These are phyloP conservation scores for Austroboletus festivus DNA, from an alignment of 768 basidiomycete species.

Conservation along the genomic window DNA sequence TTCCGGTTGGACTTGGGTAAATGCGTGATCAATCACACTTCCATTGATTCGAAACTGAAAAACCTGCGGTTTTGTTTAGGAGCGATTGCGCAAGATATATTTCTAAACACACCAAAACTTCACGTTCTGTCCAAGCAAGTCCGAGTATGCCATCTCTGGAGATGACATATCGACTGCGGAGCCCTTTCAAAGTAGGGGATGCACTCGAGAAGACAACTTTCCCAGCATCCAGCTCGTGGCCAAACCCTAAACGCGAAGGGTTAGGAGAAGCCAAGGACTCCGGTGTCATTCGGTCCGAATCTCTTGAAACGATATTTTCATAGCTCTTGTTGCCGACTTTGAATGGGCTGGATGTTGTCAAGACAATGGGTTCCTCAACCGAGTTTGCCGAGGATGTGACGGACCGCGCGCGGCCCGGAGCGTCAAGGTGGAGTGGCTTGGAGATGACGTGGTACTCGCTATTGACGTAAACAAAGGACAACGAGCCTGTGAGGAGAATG, in stretches of 20 bases:
- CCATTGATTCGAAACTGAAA: slow-evolving; percentile 18
- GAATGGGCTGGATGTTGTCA: slow-evolving; percentile 64
- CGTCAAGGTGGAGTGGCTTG: slow-evolving; percentile 33
- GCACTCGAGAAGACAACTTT: slow-evolving; percentile 17
- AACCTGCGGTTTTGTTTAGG: slow-evolving; percentile 6
- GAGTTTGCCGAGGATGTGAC: slow-evolving; percentile 18
- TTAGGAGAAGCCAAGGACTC: slow-evolving; percentile 30
- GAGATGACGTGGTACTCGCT: slow-evolving; percentile 44
- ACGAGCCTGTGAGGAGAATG: slow-evolving; percentile 18
- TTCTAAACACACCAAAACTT: slow-evolving; percentile 23
- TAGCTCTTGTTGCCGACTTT: slow-evolving; percentile 52
- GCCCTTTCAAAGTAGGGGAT: slow-evolving; percentile 10
- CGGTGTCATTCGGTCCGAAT: slow-evolving; percentile 20
- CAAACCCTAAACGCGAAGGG: slow-evolving; percentile 24
- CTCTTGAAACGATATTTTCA: slow-evolving; percentile 37
- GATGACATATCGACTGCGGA: slow-evolving; percentile 20
- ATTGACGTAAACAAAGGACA: slow-evolving; percentile 37
- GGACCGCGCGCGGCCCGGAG: slow-evolving; percentile 12
- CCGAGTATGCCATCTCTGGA: slow-evolving; percentile 34
- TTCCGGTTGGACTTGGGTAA: slow-evolving; percentile 16
- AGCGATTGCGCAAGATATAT: neutral
- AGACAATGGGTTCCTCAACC: slow-evolving; percentile 23
- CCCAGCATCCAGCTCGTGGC: slow-evolving; percentile 20
- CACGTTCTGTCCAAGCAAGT: slow-evolving; percentile 46
- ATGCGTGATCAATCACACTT: neutral